These are phyloP conservation scores for Elasticomyces elasticus DNA, from an alignment of 495 filamentous ascomycete genomes.

Conservation along the genomic window DNA sequence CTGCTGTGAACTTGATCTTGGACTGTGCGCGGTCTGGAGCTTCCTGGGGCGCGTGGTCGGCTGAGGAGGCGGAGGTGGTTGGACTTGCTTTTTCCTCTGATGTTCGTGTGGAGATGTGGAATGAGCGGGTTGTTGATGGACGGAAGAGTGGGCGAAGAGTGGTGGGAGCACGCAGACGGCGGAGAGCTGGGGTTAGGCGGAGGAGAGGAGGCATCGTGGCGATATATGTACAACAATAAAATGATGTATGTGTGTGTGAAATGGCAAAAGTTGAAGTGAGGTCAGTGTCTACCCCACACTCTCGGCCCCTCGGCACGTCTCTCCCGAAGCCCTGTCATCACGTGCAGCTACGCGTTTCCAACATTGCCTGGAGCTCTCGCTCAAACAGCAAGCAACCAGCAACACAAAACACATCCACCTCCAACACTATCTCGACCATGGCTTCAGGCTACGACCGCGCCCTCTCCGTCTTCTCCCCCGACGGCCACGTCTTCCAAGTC, in stretches of 20 bases:
- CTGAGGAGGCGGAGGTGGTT: conserved; percentile 8
- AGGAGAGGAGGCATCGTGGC: conserved; percentile 14
- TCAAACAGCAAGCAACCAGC: neutral
- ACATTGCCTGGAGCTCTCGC: neutral
- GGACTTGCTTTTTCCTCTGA: conserved; percentile 2
- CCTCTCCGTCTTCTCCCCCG: conserved; percentile 53
- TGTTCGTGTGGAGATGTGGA: neutral
- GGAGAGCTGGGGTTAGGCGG: conserved; percentile 12
- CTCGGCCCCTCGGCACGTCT: too few species aligned
- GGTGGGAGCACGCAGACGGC: conserved; percentile 16
- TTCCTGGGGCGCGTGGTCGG: conserved; percentile 13
- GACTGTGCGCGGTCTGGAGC: conserved; percentile 6
- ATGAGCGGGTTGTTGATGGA: neutral
- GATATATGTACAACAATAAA: neutral
- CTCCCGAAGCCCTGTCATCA: too few species aligned
- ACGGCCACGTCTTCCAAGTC: conserved; percentile 99
- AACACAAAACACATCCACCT: neutral
- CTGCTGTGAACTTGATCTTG: conserved; percentile 17
- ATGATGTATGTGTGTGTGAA: too few species aligned
- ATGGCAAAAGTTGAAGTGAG: neutral
- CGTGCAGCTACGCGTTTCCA: neutral
- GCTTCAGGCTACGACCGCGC: conserved; percentile 36
- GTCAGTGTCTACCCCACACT: neutral
- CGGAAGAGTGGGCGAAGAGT: conserved; percentile 12
- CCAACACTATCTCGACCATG: conserved; percentile 21